phyloP scores from a whole-genome alignment of 495 filamentous ascomycete genomes.

The Sordaria brevicollis region DNA sequence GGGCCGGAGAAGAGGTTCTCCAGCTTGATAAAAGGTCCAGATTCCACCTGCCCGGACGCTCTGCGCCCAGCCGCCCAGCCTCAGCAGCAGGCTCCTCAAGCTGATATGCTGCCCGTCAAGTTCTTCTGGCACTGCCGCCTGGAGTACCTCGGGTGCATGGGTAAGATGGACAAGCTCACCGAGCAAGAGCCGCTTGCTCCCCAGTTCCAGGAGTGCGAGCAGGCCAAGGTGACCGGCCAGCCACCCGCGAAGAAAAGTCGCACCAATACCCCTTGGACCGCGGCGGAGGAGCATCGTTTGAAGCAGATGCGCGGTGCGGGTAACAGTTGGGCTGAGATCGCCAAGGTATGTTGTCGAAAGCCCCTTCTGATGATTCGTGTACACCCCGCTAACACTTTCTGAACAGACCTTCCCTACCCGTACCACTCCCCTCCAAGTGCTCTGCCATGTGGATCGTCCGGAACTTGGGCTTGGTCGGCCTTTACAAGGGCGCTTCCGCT shows the following conservation, averaged over 20 bases:
- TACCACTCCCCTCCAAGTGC: no score
- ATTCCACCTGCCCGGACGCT: no score
- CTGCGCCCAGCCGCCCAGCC: no score
- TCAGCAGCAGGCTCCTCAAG: no score
- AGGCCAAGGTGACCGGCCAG: constrained; percentile 24
- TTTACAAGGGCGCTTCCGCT: constrained; percentile 96
- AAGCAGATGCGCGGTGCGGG: constrained; percentile 91
- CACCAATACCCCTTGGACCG: constrained; percentile 97
- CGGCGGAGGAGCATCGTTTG: constrained; percentile 82
- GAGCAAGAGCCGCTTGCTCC: background rate
- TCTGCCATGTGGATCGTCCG: no score
- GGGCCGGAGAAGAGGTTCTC: no score
- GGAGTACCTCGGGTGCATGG: background rate
- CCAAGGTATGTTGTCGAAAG: constrained; percentile 58
- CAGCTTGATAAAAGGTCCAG: no score
- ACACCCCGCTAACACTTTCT: constrained; percentile 14
- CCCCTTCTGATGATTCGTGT: background rate
- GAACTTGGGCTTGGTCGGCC: constrained; percentile 82
- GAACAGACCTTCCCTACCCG: constrained; percentile 75
- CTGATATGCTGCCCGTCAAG: no score
- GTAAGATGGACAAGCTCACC: background rate
- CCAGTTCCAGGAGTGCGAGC: background rate
- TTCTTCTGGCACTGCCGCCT: background rate
- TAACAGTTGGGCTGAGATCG: constrained; percentile 93
- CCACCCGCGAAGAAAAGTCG: constrained; percentile 80